A percentile compares a stretch with the other conserved stretches of the same genome.
These are phyloP conservation scores for Pseudoscleropodium purum DNA, from an alignment of 225 moss, liverwort and hornwort species.

Conservation along the genomic window DNA sequence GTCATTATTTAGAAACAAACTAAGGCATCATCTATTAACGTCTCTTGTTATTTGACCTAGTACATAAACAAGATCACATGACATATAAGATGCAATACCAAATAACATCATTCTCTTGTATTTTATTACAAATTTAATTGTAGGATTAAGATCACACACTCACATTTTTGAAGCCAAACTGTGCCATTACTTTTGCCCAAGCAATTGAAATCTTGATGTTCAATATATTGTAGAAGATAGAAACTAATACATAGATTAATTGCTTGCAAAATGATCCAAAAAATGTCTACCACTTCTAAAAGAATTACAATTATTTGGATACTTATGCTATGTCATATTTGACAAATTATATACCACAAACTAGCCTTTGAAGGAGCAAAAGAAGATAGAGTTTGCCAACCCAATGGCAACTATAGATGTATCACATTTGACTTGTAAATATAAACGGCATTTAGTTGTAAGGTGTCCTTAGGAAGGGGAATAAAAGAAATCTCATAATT, in stretches of 20 bases:
- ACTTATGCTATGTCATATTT: neutral
- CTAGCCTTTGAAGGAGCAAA: neutral
- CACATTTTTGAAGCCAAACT: neutral
- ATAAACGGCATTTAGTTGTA: too few relatives aligned
- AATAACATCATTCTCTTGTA: neutral
- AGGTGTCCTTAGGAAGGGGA: too few relatives aligned
- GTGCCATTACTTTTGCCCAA: neutral
- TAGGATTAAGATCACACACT: neutral
- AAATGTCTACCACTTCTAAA: too few relatives aligned
- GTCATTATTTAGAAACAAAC: neutral
- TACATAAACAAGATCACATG: neutral
- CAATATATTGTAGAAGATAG: neutral
- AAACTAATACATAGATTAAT: neutral
- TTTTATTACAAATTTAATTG: neutral
- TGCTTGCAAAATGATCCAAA: neutral
- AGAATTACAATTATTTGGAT: neutral
- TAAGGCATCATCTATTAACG: neutral
- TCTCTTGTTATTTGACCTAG: neutral
- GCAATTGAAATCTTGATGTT: neutral
- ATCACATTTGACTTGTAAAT: too few relatives aligned
- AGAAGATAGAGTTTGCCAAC: neutral
- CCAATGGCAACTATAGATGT: neutral
- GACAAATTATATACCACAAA: neutral
- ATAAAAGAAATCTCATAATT: too few relatives aligned
- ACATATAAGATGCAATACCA: neutral